Evolutionary conservation across 148 eudicot species (phyloP).

Genomic region (Rhododendron kiyosumense): DNA sequence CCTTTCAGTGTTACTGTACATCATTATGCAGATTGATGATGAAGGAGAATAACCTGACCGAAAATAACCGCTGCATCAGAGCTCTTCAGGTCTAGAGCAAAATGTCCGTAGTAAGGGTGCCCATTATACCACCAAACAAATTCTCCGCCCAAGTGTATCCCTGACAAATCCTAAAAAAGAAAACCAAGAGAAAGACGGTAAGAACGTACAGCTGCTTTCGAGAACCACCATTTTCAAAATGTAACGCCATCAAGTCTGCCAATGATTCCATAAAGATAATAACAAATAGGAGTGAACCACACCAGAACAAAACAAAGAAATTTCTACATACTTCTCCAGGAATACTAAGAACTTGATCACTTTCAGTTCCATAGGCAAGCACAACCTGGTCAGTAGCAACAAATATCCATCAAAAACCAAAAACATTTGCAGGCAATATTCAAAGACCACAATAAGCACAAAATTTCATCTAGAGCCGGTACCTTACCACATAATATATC

Average conservation of each 20-base stretch:
- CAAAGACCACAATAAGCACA: neutral
- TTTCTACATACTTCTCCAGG: slow-evolving; percentile 68
- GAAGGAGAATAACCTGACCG: slow-evolving; percentile 56
- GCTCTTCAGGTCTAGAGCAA: slow-evolving; percentile 6
- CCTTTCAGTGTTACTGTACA: neutral
- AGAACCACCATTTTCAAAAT: neutral
- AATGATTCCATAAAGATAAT: neutral
- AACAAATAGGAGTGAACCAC: neutral
- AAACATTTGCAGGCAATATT: neutral
- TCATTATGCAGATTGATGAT: neutral
- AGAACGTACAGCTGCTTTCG: neutral
- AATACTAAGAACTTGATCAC: slow-evolving; percentile 74
- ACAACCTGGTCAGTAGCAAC: slow-evolving; percentile 53
- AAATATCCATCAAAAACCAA: neutral
- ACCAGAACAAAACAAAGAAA: neutral
- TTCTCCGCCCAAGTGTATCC: slow-evolving; percentile 82
- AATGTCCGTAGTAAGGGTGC: slow-evolving; percentile 68
- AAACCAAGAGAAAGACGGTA: slow-evolving; percentile 8
- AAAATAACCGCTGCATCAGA: slow-evolving; percentile 50
- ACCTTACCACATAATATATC: slow-evolving; percentile 81
- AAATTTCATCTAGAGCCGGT: neutral
- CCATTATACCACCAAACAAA: slow-evolving; percentile 99
- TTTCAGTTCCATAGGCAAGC: slow-evolving; percentile 97
- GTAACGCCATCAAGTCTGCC: neutral
- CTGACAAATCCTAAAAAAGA: slow-evolving; percentile 41